These are phyloP conservation scores for Fraxinus pennsylvanica DNA, from an alignment of 257 asterid species.

Conservation along the genomic window DNA sequence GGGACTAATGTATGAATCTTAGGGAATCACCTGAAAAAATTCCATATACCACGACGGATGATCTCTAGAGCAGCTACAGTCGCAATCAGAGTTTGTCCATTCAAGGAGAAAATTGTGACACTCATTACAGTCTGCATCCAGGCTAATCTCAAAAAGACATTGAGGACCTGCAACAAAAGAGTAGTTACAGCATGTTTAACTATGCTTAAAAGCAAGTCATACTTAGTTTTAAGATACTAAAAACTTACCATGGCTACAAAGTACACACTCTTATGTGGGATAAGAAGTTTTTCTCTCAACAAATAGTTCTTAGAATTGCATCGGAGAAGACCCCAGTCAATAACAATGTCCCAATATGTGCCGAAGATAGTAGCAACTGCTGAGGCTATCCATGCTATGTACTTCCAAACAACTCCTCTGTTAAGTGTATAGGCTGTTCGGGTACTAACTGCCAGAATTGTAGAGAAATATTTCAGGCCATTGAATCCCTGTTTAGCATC, in stretches of 20 bases:
- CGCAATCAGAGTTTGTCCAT: constrained; percentile 41
- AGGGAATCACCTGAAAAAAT: constrained; percentile 49
- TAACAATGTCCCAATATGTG: constrained; percentile 56
- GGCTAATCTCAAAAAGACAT: constrained; percentile 55
- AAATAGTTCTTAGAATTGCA: constrained; percentile 46
- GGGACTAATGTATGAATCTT: neutral
- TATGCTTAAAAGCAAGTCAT: too few species aligned
- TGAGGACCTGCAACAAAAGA: constrained; percentile 39
- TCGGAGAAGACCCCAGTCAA: constrained; percentile 68
- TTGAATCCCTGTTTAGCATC: constrained; percentile 53
- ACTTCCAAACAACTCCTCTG: constrained; percentile 35
- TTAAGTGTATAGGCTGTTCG: constrained; percentile 47
- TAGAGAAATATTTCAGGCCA: constrained; percentile 47
- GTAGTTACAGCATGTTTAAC: too few species aligned
- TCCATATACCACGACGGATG: constrained; percentile 72
- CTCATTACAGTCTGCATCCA: constrained; percentile 72
- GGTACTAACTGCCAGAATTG: constrained; percentile 48
- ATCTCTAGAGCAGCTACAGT: constrained; percentile 61
- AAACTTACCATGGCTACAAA: constrained; percentile 57
- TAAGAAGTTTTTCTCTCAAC: constrained; percentile 66
- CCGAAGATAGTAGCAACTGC: constrained; percentile 40
- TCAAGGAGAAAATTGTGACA: constrained; percentile 38
- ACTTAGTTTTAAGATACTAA: too few species aligned
- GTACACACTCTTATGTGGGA: constrained; percentile 50
- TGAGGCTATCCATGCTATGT: constrained; percentile 44